Evolutionary conservation across 495 filamentous ascomycete species (phyloP), one percentile per base, ranked within the genome.

Genomic region (Cetradonia linearis): DNA sequence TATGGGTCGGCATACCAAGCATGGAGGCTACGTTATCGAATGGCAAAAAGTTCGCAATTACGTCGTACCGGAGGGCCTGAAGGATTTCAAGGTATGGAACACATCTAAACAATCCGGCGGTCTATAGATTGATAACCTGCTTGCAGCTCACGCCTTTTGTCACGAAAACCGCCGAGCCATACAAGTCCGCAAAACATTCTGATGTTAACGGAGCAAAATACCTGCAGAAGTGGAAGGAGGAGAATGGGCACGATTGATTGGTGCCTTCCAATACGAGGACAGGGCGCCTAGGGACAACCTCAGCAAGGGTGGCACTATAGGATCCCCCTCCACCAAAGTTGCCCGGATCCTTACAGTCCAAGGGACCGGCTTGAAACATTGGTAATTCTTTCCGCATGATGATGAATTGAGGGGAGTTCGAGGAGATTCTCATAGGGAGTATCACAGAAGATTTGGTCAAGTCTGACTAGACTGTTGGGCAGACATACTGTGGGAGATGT

Each of bases 21-120:
- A 85, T 72, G 91, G 92, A 70, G 83, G 84, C 36, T 98, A 90
- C 71, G 70, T 83, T 10, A 84, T 96, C 66, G 85, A 96, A 60
- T 91, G 80, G 79, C 65, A 75, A 27, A 95, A 93, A 73, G 89
- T 96, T 62, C 86, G 93, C 69, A 95, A 89, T 16, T 98, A 95
- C 72, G 85, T 88, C 25, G 85, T 86, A 52, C 91, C 92, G 5
- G 71, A 83, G 48, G 74, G 77, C 20, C 66, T 95, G 60, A 74
- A 76, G 5, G 74, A 73, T 13, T 94, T 87, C 73, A 87, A 87
- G 76, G 91, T 95, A 68, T 36, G 78, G 66, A 27, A 37, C 6
- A 20, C n/a, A 34, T 10, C 40, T n/a, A 38, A 8, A 31, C 40
- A 9, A n/a, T 18, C 13, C 2, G 23, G 3, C 20, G 46, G 3